Base-by-base conservation (phyloP, 2,329 filamentous ascomycete species). In the Talaromyces sp. region DNA sequence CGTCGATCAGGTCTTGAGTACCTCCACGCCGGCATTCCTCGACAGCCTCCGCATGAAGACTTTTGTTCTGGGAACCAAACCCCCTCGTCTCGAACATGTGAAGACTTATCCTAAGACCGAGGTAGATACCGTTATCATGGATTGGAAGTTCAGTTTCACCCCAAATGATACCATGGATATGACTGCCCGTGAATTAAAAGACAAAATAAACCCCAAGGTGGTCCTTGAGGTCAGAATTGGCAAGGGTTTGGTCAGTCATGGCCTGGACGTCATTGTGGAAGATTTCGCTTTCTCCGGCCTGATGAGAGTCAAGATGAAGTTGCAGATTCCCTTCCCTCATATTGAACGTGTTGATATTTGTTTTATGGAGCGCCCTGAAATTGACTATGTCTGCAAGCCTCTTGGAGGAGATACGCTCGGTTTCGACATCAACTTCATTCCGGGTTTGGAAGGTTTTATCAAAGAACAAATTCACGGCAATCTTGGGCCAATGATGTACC, bases 131-230 rank as follows among this genome's bases (percentile, higher is more conserved):
- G 92, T 99, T 49, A 87, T 98, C 73, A 99, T 99, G 95, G 95
- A 99, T 77, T 99, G 95, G 95, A 97, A 96, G 74, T 99, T 99
- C 79, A 98, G 94, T 84, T 99, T 99, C 81, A 98, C 92, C 0
- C 95, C 95, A 39, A 98, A 95, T 70, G 96, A 99, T 77, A 91
- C 87, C 2, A 89, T 91, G 70, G 95, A 99, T 77, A 87, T 99
- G 85, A 99, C 95, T 1, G 84, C 89, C 2, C 88, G 90, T 67
- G 95, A 99, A 77, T 81, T 97, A 73, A 94, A 91, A 83, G 93
- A 93, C 83, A 97, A 97, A 83, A 87, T 98, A 78, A 98, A 99
- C 75, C 95, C 95, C 63, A 99, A 98, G 80, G 85, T 99, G 65
- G 92, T 98, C 11, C 86, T 99, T 31, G 95, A 99, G 77, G 93